A percentile compares a stretch with the other conserved stretches of the same genome.
Evolutionary conservation across 2,329 filamentous ascomycete genomes (phyloP).

Genomic region (Paracoccidioides brasiliensis): DNA sequence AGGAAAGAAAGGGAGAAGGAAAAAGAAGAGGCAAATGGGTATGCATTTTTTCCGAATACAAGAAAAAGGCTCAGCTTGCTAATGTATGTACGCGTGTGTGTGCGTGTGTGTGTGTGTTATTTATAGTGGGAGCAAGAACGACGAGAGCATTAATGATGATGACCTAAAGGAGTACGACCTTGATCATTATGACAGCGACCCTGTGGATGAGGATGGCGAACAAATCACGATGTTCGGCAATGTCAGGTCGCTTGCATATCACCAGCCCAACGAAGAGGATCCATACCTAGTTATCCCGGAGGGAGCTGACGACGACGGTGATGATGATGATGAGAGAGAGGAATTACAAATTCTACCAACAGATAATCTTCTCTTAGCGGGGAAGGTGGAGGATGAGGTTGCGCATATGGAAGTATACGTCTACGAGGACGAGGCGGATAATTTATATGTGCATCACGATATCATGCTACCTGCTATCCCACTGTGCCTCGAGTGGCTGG

Average conservation of each 20-base stretch:
- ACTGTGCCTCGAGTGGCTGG: slow-evolving; percentile 88
- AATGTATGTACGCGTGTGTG: background rate
- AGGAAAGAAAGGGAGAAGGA: slow-evolving; percentile 12
- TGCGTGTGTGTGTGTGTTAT: background rate
- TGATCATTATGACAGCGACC: slow-evolving; percentile 86
- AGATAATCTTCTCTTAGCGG: slow-evolving; percentile 83
- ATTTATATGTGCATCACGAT: slow-evolving; percentile 97
- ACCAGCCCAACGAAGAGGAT: slow-evolving; percentile 86
- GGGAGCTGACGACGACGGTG: slow-evolving; percentile 47
- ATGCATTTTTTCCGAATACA: background rate
- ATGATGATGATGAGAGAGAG: slow-evolving; percentile 77
- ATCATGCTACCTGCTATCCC: slow-evolving; percentile 98
- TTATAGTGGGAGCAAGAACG: background rate
- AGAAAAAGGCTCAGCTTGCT: background rate
- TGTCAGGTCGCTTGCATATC: slow-evolving; percentile 83
- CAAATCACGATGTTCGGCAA: slow-evolving; percentile 91
- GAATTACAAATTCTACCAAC: slow-evolving; percentile 86
- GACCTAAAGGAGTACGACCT: slow-evolving; percentile 94
- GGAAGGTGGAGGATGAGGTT: slow-evolving; percentile 92
- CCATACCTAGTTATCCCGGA: slow-evolving; percentile 87
- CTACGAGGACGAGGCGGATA: slow-evolving; percentile 89
- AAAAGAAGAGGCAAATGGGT: slow-evolving; percentile 11
- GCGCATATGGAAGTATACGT: slow-evolving; percentile 95
- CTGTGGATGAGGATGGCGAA: slow-evolving; percentile 51
- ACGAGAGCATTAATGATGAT: slow-evolving; percentile 51